Evolutionary conservation across 257 asterid species (phyloP).

Genomic region (Anisodus tanguticus): DNA sequence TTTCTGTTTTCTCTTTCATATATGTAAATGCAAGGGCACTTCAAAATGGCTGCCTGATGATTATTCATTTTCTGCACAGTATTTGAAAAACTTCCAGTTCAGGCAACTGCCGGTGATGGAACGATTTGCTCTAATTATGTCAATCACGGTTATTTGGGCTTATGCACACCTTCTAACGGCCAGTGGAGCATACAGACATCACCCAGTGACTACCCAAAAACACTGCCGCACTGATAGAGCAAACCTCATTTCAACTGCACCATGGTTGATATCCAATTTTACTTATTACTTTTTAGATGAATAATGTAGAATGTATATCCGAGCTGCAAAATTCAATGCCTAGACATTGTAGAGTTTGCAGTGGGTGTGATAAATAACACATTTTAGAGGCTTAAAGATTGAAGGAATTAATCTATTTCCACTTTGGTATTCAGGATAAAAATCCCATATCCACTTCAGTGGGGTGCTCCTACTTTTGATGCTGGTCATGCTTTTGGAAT

Average conservation of each 20-base stretch:
- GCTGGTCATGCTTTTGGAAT: constrained; percentile 99
- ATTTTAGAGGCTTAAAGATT: background rate
- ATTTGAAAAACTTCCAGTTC: constrained; percentile 80
- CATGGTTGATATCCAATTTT: constrained; percentile 62
- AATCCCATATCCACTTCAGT: constrained; percentile 93
- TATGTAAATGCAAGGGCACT: constrained; percentile 16
- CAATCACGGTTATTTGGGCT: constrained; percentile 88
- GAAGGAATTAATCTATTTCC: background rate
- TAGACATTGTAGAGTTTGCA: background rate
- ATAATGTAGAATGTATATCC: constrained; percentile 1
- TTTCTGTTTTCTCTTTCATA: constrained; percentile 8
- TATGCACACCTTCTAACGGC: constrained; percentile 95
- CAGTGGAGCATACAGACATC: constrained; percentile 92
- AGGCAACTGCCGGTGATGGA: constrained; percentile 75
- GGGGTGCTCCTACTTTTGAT: constrained; percentile 98
- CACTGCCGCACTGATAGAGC: constrained; percentile 88
- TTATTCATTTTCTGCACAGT: constrained; percentile 48
- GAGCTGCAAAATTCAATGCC: background rate
- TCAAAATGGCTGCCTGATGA: constrained; percentile 12
- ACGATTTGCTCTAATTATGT: constrained; percentile 75
- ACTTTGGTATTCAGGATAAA: constrained; percentile 63
- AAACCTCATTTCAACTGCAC: constrained; percentile 82
- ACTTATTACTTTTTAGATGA: background rate
- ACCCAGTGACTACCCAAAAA: constrained; percentile 67
- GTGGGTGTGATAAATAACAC: background rate